phyloP scores from a whole-genome alignment of 2,329 filamentous ascomycete species.

The Colletotrichum karsti region DNA sequence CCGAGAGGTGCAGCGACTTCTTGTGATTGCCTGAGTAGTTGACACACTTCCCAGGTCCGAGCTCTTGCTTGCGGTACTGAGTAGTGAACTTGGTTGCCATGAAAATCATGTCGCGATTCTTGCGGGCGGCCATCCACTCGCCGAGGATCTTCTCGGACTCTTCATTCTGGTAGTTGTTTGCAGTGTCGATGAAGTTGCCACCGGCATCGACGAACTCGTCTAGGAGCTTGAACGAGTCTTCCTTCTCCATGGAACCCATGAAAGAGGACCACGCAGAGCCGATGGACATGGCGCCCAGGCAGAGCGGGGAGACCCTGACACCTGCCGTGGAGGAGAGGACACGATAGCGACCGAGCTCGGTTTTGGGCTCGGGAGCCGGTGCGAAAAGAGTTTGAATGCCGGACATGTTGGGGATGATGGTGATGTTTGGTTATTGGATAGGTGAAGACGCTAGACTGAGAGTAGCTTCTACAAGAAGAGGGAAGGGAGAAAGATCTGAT shows the following conservation, averaged over 20 bases:
- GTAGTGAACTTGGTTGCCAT: conserved; percentile 66
- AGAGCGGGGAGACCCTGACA: conserved; percentile 61
- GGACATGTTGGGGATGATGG: conserved; percentile 5
- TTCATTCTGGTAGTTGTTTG: conserved; percentile 66
- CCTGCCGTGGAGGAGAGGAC: conserved; percentile 58
- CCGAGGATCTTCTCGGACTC: conserved; percentile 66
- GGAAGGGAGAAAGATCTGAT: neutral
- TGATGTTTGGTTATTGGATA: neutral
- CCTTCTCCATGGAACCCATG: conserved; percentile 64
- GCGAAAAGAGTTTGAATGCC: conserved; percentile 30
- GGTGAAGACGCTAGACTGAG: neutral
- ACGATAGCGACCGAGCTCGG: conserved; percentile 61
- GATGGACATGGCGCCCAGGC: conserved; percentile 62
- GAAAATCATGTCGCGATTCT: conserved; percentile 62
- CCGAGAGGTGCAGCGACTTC: conserved; percentile 49
- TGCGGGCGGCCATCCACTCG: conserved; percentile 61
- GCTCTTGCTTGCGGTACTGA: conserved; percentile 48
- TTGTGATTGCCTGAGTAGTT: conserved; percentile 55
- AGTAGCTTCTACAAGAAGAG: neutral
- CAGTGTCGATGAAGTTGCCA: conserved; percentile 75
- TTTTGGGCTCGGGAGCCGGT: conserved; percentile 47
- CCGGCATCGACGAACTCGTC: conserved; percentile 65
- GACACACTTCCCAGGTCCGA: conserved; percentile 43
- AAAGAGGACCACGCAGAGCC: conserved; percentile 52
- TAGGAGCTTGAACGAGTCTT: conserved; percentile 62